Conservation (phyloP, 495 filamentous ascomycete genomes). For the Antarctomyces pellizariae region DNA sequence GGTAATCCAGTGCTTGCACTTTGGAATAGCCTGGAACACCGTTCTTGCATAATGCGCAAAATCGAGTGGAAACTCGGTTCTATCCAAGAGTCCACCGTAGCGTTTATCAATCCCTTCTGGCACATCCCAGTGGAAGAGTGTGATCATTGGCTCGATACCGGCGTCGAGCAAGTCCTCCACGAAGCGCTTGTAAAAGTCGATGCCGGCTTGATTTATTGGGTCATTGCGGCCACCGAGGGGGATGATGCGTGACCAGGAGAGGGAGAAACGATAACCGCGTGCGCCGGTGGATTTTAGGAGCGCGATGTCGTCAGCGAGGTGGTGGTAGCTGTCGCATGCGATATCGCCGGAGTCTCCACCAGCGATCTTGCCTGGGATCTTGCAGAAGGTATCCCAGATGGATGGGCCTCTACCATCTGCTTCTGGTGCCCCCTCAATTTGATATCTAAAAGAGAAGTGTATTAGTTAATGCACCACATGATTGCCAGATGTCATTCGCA, state of each 20-base stretch:
- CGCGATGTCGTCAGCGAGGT: constrained; percentile 47
- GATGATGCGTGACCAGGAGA: constrained; percentile 54
- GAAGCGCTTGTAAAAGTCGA: constrained; percentile 36
- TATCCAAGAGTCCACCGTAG: constrained; percentile 35
- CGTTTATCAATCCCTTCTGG: constrained; percentile 34
- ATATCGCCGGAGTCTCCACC: constrained; percentile 42
- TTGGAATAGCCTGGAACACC: constrained; percentile 31
- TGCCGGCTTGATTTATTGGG: constrained; percentile 32
- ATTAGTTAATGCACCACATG: too few relatives aligned
- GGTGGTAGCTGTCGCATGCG: constrained; percentile 57
- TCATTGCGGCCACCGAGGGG: constrained; percentile 38
- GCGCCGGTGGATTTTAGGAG: constrained; percentile 42
- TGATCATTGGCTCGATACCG: constrained; percentile 35
- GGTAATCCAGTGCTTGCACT: constrained; percentile 41
- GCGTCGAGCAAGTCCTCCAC: constrained; percentile 33
- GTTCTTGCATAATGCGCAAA: constrained; percentile 34
- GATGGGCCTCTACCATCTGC: constrained; percentile 48
- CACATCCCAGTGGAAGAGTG: constrained; percentile 41
- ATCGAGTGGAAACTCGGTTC: constrained; percentile 32
- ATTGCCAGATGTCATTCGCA: too few relatives aligned
- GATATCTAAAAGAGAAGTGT: constrained; percentile 46
- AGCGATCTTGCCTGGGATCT: constrained; percentile 50
- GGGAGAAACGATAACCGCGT: constrained; percentile 48
- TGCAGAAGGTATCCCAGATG: constrained; percentile 61
- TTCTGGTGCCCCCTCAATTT: constrained; percentile 46